phyloP scores from a whole-genome alignment of 352 stramenopile genomes.

The Phytophthora litchii region DNA sequence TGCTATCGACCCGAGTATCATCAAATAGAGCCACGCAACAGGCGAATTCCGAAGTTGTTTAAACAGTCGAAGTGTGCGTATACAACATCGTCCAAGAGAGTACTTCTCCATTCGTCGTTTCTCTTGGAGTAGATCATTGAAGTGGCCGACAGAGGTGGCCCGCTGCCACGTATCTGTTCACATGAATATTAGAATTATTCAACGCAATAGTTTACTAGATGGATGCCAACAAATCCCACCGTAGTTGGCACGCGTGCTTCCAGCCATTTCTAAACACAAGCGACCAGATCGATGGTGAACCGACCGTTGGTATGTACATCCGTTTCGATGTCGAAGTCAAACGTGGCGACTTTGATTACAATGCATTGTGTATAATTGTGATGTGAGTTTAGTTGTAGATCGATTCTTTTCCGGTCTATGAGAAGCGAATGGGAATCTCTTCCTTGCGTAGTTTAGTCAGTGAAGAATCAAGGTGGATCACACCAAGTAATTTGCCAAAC shows the following conservation, averaged over 20 bases:
- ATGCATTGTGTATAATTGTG: no score
- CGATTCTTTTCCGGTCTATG: constrained; percentile 3
- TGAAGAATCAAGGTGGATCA: constrained; percentile 72
- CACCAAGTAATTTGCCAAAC: constrained; percentile 64
- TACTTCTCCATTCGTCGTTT: constrained; percentile 58
- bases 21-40: constrained; percentile 80
- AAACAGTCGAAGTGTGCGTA: constrained; percentile 65
- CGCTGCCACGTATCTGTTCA: constrained; percentile 78
- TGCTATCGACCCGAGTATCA: constrained; percentile 60
- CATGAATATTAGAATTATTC: not conserved
- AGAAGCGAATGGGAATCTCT: constrained; percentile 46
- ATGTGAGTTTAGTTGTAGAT: not conserved
- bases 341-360: not conserved
- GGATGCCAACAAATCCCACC: constrained; percentile 2
- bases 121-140: constrained; percentile 68
- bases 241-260: constrained; percentile 26
- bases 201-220: not conserved
- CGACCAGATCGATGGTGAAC: no score
- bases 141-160: constrained; percentile 69
- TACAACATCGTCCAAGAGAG: constrained; percentile 61
- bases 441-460: constrained; percentile 58
- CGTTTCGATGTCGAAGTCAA: constrained; percentile 7
- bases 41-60: constrained; percentile 84
- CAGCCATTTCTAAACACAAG: constrained; percentile 6
- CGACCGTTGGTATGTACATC: constrained; percentile 11